phyloP scores from a whole-genome alignment of 139 green algal genomes.

The Picochlorum sp. region DNA sequence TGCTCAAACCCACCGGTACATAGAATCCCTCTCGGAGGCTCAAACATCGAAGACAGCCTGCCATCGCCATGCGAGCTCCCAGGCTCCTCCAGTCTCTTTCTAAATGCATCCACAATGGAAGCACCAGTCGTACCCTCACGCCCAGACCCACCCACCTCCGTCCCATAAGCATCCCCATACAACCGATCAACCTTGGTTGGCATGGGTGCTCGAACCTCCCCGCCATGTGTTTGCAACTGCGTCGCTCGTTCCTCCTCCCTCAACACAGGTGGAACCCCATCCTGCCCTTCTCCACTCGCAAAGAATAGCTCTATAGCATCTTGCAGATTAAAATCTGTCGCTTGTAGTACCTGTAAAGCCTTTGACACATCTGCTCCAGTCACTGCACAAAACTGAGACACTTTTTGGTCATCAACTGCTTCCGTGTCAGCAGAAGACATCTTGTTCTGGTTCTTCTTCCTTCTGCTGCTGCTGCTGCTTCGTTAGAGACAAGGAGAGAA shows the following conservation, averaged over 20 bases:
- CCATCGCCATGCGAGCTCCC: background rate
- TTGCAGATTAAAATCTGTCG: slow-evolving; percentile 44
- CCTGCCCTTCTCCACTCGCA: slow-evolving; percentile 20
- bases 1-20: slow-evolving; percentile 52
- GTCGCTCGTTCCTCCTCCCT: background rate
- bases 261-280: background rate
- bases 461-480: no score
- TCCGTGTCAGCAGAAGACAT: background rate
- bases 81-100: slow-evolving; percentile 32
- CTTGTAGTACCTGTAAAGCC: slow-evolving; percentile 38
- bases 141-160: background rate
- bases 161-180: slow-evolving; percentile 37
- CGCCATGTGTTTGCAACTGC: background rate
- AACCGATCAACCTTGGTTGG: slow-evolving; percentile 44
- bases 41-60: slow-evolving; percentile 54
- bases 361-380: slow-evolving; percentile 29
- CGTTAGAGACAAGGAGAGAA: no score
- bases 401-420: background rate
- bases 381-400: slow-evolving; percentile 40
- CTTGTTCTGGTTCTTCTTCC: no score
- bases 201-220: slow-evolving; percentile 42
- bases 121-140: background rate
- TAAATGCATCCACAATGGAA: slow-evolving; percentile 48
- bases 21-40: slow-evolving; percentile 48
- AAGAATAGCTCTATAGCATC: slow-evolving; percentile 56